phyloP scores from a whole-genome alignment of 257 asterid species.

The Datura wrightii region DNA sequence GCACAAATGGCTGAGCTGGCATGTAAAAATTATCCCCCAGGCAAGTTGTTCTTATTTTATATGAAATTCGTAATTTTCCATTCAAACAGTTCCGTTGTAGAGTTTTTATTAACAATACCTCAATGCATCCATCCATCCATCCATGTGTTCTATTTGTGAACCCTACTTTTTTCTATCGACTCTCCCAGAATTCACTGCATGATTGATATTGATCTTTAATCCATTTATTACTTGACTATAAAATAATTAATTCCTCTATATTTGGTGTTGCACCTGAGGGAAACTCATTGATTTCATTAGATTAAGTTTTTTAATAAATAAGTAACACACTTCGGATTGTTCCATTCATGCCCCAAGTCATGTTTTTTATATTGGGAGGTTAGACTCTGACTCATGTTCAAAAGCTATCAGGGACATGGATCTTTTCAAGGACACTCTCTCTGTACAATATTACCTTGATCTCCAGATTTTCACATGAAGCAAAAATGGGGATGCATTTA shows the following conservation, averaged over 20 bases:
- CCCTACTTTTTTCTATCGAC: neutral
- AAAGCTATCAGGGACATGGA: too few relatives aligned
- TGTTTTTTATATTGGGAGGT: too few relatives aligned
- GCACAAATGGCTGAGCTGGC: neutral
- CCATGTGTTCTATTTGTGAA: neutral
- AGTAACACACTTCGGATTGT: neutral
- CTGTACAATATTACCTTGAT: too few relatives aligned
- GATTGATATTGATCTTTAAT: neutral
- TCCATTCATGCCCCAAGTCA: too few relatives aligned
- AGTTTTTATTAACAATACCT: neutral
- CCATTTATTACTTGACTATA: too few relatives aligned
- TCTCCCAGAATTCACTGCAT: neutral
- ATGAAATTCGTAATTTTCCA: neutral
- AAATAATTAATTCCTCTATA: neutral
- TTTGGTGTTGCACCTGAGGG: neutral
- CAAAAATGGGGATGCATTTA: too few relatives aligned
- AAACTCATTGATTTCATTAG: neutral
- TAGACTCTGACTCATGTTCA: too few relatives aligned
- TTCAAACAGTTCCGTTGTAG: neutral
- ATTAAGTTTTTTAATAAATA: neutral
- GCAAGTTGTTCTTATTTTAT: neutral
- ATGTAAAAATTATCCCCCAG: neutral
- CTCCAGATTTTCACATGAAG: too few relatives aligned
- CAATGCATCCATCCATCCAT: neutral
- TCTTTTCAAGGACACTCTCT: too few relatives aligned